Percentiles rank a stretch among this genome's conserved stretches.
Evolutionary conservation across 176 grass and related monocot species (phyloP).

Genomic region (Tillandsia fasciculata): DNA sequence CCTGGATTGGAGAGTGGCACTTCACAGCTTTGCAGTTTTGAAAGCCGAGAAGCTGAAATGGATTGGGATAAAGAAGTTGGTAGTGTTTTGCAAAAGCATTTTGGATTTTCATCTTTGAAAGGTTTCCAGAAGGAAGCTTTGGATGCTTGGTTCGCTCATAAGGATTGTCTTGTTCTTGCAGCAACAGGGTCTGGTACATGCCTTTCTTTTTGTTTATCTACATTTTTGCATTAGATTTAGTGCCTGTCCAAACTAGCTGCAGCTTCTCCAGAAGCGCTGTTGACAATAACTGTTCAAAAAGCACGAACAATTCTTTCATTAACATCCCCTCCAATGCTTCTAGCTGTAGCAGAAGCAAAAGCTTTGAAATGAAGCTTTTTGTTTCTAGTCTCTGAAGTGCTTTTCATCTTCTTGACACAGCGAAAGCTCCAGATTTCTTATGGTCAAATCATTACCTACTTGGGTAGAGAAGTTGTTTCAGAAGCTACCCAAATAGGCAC

Average conservation of each 20-base stretch:
- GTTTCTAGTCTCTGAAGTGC: not conserved
- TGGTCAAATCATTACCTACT: too few relatives aligned
- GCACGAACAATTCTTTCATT: too few relatives aligned
- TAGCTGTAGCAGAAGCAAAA: too few relatives aligned
- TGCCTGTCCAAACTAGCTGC: too few relatives aligned
- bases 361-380: not conserved
- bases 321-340: too few relatives aligned
- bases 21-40: constrained; percentile 8
- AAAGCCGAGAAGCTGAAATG: constrained; percentile 6
- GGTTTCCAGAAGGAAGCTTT: constrained; percentile 73
- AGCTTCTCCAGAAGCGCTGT: too few relatives aligned
- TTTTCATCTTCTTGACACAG: not conserved
- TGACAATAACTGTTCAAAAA: too few relatives aligned
- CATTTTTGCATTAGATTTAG: not conserved
- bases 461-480: too few relatives aligned
- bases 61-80: constrained; percentile 21
- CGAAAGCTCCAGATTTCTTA: too few relatives aligned
- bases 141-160: constrained; percentile 62
- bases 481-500: not conserved
- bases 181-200: constrained; percentile 76
- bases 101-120: constrained; percentile 67
- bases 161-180: constrained; percentile 73
- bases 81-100: constrained; percentile 49
- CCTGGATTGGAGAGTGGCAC: not conserved
- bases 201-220: constrained; percentile 4